These are phyloP conservation scores for Collybia sordida DNA, from an alignment of 768 basidiomycete species.

Conservation along the genomic window DNA sequence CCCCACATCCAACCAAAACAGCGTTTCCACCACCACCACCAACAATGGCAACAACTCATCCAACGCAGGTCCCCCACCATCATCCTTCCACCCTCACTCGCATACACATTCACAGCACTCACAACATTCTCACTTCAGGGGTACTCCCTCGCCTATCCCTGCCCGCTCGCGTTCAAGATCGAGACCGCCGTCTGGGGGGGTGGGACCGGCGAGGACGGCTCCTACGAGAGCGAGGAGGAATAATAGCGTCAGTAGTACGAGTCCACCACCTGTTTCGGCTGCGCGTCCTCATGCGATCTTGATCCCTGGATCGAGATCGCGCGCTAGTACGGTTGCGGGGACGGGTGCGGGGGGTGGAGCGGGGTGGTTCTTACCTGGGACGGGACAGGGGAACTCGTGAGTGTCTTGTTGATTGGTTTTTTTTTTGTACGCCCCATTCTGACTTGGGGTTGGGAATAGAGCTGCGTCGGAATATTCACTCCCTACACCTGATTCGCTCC, in stretches of 20 bases:
- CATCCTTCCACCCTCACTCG: slow-evolving; percentile 29
- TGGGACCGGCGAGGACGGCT: slow-evolving; percentile 52
- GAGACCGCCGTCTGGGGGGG: slow-evolving; percentile 29
- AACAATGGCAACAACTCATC: too few species aligned
- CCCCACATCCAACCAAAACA: slow-evolving; percentile 9
- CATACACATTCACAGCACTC: slow-evolving; percentile 36
- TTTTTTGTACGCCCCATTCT: background rate
- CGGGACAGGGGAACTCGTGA: slow-evolving; percentile 26
- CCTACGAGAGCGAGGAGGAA: slow-evolving; percentile 52
- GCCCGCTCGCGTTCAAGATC: slow-evolving; percentile 47
- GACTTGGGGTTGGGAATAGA: too few species aligned
- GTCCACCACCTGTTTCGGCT: slow-evolving; percentile 38
- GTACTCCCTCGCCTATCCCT: slow-evolving; percentile 5
- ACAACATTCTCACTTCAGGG: slow-evolving; percentile 14
- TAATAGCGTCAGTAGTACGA: slow-evolving; percentile 58
- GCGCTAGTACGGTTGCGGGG: slow-evolving; percentile 24
- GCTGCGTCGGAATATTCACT: slow-evolving; percentile 33
- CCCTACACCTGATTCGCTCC: slow-evolving; percentile 39
- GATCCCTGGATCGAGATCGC: slow-evolving; percentile 41
- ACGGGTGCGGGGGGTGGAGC: slow-evolving; percentile 10
- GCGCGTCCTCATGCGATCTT: slow-evolving; percentile 66
- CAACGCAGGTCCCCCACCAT: slow-evolving; percentile 26
- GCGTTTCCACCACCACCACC: too few species aligned
- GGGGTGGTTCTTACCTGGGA: slow-evolving; percentile 27
- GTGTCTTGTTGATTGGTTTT: background rate